Conservation (phyloP, 2,329 filamentous ascomycete genomes). For the Penicillium sp. region DNA sequence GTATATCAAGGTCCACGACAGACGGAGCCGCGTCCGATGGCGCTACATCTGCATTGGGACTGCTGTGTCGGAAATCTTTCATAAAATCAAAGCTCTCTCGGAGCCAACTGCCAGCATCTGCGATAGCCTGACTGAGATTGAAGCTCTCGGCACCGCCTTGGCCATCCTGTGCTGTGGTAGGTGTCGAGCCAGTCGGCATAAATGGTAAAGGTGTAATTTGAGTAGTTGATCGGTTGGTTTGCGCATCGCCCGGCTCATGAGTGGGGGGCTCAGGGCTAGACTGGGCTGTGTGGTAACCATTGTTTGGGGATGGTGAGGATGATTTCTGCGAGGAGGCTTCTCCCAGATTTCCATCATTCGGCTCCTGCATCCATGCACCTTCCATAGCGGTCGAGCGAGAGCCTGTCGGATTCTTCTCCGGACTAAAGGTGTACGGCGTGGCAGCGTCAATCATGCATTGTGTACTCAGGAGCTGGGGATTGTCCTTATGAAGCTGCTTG, state of each 20-base stretch:
- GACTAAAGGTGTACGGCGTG: conserved; percentile 38
- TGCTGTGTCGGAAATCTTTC: conserved; percentile 26
- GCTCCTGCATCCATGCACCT: neutral
- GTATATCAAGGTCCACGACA: conserved; percentile 16
- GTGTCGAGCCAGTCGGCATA: conserved; percentile 31
- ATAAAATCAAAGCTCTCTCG: conserved; percentile 41
- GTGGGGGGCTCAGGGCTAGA: neutral
- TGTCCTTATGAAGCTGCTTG: conserved; percentile 8
- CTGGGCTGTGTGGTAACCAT: conserved; percentile 8
- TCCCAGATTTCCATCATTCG: neutral
- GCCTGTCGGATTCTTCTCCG: conserved; percentile 20
- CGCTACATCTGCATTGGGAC: neutral
- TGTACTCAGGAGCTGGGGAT: conserved; percentile 32
- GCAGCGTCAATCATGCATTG: conserved; percentile 39
- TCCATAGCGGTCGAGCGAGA: conserved; percentile 5
- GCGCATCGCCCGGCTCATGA: conserved; percentile 1
- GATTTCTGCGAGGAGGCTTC: neutral
- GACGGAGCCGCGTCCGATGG: conserved; percentile 1
- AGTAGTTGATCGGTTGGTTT: conserved; percentile 5
- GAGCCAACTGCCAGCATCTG: conserved; percentile 43
- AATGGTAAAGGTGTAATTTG: conserved; percentile 25
- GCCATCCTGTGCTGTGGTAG: conserved; percentile 32
- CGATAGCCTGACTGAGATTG: conserved; percentile 42
- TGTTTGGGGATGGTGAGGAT: conserved; percentile 1
- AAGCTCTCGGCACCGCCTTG: conserved; percentile 37